Base-by-base conservation (phyloP, 2,329 filamentous ascomycete species). In the Colletotrichum australisinense region DNA sequence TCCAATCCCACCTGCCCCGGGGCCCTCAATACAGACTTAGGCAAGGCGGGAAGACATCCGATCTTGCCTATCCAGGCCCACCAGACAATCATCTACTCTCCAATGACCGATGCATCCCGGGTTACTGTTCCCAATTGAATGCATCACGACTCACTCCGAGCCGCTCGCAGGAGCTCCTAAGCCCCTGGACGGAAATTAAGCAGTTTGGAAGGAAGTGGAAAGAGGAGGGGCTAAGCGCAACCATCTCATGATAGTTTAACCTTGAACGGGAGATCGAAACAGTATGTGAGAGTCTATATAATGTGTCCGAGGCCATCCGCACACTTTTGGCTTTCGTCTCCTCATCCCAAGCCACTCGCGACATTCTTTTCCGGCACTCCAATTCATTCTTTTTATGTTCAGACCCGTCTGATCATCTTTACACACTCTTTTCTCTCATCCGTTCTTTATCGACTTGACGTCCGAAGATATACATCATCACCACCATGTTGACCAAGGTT, bases 401-500 rank as follows among this genome's bases (percentile, higher is more conserved):
- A 46, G 42, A 46, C 53, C 30, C 70, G 46, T 70, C 70, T 66
- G 70, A 73, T 60, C 46, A 42, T 60, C 32, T 62, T 64, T 49
- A 19, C 26, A n/a, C 30, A 28, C 35, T 42, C 30, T 38, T 38
- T 38, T 71, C n/a, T 7, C 46, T 19, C 46, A 60, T 65, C 60
- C 67, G 46, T 52, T 70, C 46, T 65, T 62, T 62, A 46, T n/a
- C 58, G 38, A 59, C 53, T 52, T 26, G 38, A 58, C 49, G 42
- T 19, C 35, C 19, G 49, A 56, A 53, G 5, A 35, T 26, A 32
- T 6, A n/a, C 26, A 8, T 56, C 5, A 38, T 58, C 26, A 73
- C 35, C 55, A 75, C 46, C 49, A 75, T 74, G 74, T 72, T 74
- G 72, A 66, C 65, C 62, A 74, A 74, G 65, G 69, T 86, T 76